Evolutionary conservation across 805 yeast species (phyloP).

Genomic region (Zygosaccharomyces lentus): DNA sequence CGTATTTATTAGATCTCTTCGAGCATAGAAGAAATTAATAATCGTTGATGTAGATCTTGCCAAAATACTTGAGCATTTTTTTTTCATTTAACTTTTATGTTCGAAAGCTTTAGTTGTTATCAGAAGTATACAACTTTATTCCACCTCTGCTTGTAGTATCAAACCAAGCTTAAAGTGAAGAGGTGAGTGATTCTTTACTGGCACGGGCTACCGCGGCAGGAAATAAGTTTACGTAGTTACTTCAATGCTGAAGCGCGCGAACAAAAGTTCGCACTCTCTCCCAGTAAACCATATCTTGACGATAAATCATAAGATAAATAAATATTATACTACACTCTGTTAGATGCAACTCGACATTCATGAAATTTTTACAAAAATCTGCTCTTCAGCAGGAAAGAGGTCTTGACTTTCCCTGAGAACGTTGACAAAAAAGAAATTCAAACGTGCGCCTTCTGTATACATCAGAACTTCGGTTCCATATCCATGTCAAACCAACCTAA

Average conservation of each 20-base stretch:
- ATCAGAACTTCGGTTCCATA: constrained; percentile 57
- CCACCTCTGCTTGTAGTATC: no score
- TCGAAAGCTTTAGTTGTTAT: neutral
- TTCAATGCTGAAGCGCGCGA: neutral
- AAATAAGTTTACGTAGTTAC: no score
- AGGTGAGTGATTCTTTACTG: no score
- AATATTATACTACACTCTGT: neutral
- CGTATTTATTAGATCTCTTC: no score
- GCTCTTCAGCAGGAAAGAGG: neutral
- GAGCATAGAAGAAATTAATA: no score
- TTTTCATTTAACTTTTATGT: neutral
- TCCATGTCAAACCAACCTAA: constrained; percentile 91
- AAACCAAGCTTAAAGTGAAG: no score
- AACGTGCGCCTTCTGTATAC: neutral
- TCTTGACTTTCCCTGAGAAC: neutral
- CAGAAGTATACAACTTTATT: no score
- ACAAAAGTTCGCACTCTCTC: neutral
- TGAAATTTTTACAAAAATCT: neutral
- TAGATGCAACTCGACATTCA: neutral
- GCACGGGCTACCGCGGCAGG: no score
- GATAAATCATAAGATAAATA: neutral
- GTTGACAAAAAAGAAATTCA: neutral
- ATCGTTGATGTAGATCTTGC: no score
- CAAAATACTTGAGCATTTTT: neutral
- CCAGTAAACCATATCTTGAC: neutral